Evolutionary conservation across 176 grass and related monocot genomes (phyloP), one percentile per base, ranked within the genome.

Genomic region (Avena eriantha): DNA sequence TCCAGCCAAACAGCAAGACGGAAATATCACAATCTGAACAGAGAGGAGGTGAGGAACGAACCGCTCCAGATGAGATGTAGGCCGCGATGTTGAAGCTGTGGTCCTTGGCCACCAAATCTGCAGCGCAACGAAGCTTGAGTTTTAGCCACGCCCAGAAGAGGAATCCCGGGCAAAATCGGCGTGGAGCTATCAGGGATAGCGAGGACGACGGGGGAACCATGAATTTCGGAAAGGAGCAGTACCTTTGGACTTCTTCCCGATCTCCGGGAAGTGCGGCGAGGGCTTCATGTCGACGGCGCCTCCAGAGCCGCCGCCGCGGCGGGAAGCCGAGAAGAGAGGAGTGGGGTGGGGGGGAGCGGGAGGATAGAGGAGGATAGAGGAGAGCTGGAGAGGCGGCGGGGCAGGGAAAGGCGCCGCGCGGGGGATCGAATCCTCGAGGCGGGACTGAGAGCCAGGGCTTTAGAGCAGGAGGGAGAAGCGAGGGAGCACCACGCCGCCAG

Each of bases 221-320:
- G 29, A 19, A 35, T 87, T 26, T 34, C 0, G 23, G 31, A 50
- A 16, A 14, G 24, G 26, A 3, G 39, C 21, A 11, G 39, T 88
- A 95, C 93, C 93, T 93, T 95, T 95, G 63, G 90, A 80, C 82
- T 95, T 95, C 75, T 95, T 95, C 63, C 85, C 93, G 48, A 91
- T 88, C 58, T 95, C 93, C 67, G 91, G 80, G 89, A 90, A 95
- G 81, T 93, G 88, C 60, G 88, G 68, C 29, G 91, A 93, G 66
- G 86, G 88, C 84, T 95, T 95, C 93, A 95, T 95, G 48, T 60
- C 80, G 84, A 72, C 66, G 81, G 55, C 84, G 65, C 68, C 81
- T 75, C 76, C 81, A 81, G 69, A 80, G 69, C 80, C 54, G 83
- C 47, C 78, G 24, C 72, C 78, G 69, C 13, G 41, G 78, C 14